Conservation (phyloP, 192 early-diverging fungal genomes). For the Rhizophagus prolifer region DNA sequence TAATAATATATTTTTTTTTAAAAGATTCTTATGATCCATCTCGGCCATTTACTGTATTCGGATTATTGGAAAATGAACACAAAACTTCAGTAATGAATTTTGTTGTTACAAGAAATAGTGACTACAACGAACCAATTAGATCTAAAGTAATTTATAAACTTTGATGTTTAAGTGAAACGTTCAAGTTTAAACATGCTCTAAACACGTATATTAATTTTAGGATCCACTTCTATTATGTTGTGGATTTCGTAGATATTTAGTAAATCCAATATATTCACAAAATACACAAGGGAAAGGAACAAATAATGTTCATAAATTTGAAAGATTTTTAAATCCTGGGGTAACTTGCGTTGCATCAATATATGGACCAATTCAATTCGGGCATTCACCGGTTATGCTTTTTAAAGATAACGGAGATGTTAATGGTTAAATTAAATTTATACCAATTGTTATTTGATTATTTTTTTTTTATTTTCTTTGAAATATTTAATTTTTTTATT, state of each 20-base stretch:
- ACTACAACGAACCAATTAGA: constrained; percentile 76
- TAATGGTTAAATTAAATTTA: constrained; percentile 43
- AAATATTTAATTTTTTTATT: neutral
- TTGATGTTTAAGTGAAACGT: neutral
- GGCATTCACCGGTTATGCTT: constrained; percentile 78
- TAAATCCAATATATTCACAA: constrained; percentile 87
- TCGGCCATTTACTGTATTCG: constrained; percentile 57
- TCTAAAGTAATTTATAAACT: constrained; percentile 61
- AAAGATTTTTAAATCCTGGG: constrained; percentile 83
- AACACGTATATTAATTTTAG: constrained; percentile 14
- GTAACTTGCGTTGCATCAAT: constrained; percentile 76
- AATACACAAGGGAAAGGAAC: constrained; percentile 72
- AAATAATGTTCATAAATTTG: constrained; percentile 95
- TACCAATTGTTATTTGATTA: no score
- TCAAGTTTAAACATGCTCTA: neutral
- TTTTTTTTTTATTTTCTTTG: no score
- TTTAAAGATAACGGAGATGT: constrained; percentile 66
- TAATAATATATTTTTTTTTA: constrained; percentile 20
- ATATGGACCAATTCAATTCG: constrained; percentile 91
- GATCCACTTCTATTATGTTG: constrained; percentile 84
- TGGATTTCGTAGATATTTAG: constrained; percentile 87
- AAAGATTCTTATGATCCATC: constrained; percentile 48
- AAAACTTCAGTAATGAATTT: constrained; percentile 90
- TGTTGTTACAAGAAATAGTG: constrained; percentile 67
- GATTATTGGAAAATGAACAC: constrained; percentile 82